Conservation (phyloP, 495 filamentous ascomycete genomes). For the Xylaria acuta region DNA sequence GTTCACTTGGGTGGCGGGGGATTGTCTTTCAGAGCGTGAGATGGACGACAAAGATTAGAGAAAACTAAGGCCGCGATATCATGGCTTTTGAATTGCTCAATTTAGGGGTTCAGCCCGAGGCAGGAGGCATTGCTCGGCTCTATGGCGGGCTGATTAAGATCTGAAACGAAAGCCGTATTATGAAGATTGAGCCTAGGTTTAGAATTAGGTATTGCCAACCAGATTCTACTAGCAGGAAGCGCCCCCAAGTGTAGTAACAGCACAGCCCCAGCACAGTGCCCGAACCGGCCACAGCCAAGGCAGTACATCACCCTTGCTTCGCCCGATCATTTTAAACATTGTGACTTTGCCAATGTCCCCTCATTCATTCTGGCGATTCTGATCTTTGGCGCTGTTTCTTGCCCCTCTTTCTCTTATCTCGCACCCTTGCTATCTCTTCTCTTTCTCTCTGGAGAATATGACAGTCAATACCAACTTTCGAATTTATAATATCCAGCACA, state of each 20-base stretch:
- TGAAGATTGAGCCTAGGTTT: neutral
- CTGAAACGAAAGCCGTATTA: neutral
- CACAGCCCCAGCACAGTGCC: constrained; percentile 1
- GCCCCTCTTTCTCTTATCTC: neutral
- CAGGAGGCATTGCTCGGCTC: neutral
- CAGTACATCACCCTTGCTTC: neutral
- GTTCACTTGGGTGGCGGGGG: neutral
- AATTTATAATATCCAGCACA: neutral
- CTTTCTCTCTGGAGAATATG: neutral
- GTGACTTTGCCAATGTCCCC: no score
- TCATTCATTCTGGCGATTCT: neutral
- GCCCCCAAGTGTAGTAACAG: neutral
- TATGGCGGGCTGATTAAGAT: neutral
- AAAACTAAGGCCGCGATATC: neutral
- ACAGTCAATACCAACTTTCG: neutral
- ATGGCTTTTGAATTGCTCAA: neutral
- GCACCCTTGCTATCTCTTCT: neutral
- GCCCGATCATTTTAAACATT: neutral
- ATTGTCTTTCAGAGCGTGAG: neutral
- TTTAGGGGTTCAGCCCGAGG: neutral
- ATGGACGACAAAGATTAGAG: neutral
- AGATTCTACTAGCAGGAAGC: neutral
- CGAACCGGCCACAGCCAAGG: neutral
- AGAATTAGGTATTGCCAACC: neutral
- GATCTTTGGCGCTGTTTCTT: neutral